Percentiles rank a stretch among this genome's conserved stretches.
Evolutionary conservation across 352 stramenopile genomes (phyloP).

Genomic region (Phytophthora multivora): DNA sequence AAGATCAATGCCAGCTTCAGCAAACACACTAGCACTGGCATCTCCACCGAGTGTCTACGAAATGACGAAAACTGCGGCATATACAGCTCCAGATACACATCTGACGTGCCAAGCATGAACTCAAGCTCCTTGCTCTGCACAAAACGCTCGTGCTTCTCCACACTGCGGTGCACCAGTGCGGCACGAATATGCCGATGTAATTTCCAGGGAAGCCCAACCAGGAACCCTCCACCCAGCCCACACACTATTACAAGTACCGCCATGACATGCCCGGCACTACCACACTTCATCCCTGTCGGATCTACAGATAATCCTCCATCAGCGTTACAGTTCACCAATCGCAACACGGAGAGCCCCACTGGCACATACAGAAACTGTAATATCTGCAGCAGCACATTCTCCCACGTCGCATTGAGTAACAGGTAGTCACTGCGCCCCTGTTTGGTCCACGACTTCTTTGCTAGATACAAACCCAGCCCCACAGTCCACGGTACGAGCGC

Average conservation of each 20-base stretch:
- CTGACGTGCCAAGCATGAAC: conserved; percentile 57
- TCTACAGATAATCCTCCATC: conserved; percentile 51
- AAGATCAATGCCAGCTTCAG: conserved; percentile 59
- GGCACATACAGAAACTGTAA: conserved; percentile 64
- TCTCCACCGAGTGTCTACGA: conserved; percentile 28
- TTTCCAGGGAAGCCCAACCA: conserved; percentile 49
- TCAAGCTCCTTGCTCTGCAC: conserved; percentile 58
- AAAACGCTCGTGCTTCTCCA: conserved; percentile 53
- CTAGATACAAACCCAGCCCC: conserved; percentile 1
- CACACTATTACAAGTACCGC: conserved; percentile 41
- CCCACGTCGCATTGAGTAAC: conserved; percentile 27
- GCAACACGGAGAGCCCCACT: conserved; percentile 59
- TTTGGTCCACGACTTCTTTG: conserved; percentile 15
- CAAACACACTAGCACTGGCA: conserved; percentile 44
- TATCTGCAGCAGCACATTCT: conserved; percentile 54
- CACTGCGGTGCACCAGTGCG: conserved; percentile 33
- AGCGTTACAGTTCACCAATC: conserved; percentile 62
- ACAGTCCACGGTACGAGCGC: conserved; percentile 30
- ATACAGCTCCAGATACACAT: conserved; percentile 64
- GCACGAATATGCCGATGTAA: conserved; percentile 39
- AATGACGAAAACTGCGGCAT: conserved; percentile 62
- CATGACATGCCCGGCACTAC: conserved; percentile 29
- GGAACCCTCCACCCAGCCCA: conserved; percentile 44
- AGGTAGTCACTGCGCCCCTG: conserved; percentile 37
- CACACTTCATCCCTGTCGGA: conserved; percentile 41